Base-by-base conservation (phyloP, 805 yeast species). In the Pichia manshurica region DNA sequence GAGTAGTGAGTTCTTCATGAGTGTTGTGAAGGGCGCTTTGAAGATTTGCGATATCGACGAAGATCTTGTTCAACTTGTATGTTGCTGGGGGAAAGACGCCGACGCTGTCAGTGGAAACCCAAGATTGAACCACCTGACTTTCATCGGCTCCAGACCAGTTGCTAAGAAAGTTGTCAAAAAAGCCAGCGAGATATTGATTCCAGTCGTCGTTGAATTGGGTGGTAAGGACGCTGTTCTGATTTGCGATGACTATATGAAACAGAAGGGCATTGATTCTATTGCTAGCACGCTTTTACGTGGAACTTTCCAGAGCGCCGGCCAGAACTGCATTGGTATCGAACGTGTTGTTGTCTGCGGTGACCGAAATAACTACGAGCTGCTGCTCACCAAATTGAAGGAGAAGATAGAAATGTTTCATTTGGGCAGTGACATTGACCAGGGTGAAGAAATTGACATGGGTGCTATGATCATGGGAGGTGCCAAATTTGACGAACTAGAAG, bases 271-370 rank as follows among this genome's bases (percentile, higher is more conserved):
- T 37, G 65, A 72, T 8, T 67, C 74, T 4, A 68, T 84, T 37
- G 82, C 96, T 0, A 87, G 96, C 15, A 81, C 89, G 22, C 75
- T 93, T 35, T 76, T 93, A 84, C 76, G 99, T 60, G 99, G 99
- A 32, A 84, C 96, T 0, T 93, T 91, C 71, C 99, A 93, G 68
- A 85, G 96, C 46, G 86, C 96, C 0, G 99, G 99, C 12, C 99
- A 93, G 68, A 93, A 93, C 63, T 93, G 99, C 69, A 93, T 93
- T 59, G 98, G 99, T 34, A 86, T 93, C 46, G 99, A 93, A 68
- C 75, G 99, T 49, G 95, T 93, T 6, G 83, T 93, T 53, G 88
- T 90, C 33, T 73, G 87, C 39, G 85, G 84, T 5, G 62, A 58
- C 33, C 48, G 46, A n/a, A 70, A 71, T 37, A 78, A 80, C 23